Evolutionary conservation across 1,139 yeast genomes (phyloP).

Genomic region (Sugiyamaella xylanicola): DNA sequence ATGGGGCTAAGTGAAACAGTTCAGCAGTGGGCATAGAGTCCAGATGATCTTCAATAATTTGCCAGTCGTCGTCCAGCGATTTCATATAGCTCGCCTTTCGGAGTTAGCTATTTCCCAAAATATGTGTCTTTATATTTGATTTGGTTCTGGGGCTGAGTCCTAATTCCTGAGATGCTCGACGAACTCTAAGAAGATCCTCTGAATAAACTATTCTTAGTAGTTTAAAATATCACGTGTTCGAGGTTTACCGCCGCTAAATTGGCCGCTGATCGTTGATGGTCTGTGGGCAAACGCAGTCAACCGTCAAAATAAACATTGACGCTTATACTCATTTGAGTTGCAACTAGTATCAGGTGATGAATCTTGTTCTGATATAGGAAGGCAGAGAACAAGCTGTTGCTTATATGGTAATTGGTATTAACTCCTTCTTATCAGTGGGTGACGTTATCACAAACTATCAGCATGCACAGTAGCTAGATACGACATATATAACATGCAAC

Average conservation of each 20-base stretch:
- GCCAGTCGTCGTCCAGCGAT: neutral
- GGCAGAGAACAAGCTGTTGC: neutral
- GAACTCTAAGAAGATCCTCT: neutral
- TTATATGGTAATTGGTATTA: neutral
- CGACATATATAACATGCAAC: no score
- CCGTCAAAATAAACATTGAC: neutral
- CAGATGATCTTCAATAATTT: no score
- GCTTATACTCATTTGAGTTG: neutral
- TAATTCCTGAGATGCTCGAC: neutral
- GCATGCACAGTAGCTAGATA: no score
- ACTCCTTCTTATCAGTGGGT: neutral
- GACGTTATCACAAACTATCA: no score
- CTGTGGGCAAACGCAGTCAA: neutral
- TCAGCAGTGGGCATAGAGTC: neutral
- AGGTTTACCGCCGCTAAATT: neutral
- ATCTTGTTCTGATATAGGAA: neutral
- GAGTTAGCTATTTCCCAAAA: no score
- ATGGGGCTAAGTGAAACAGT: constrained; percentile 43
- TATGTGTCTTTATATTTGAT: no score
- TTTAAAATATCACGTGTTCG: constrained; percentile 2
- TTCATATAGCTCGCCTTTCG: neutral
- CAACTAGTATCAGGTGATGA: neutral
- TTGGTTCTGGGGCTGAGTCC: neutral
- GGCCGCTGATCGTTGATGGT: constrained; percentile 4
- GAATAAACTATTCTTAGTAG: neutral